Evolutionary conservation across 176 grass and related monocot genomes (phyloP), one percentile per base, ranked within the genome.

Genomic region (Cymbopogon citratus): DNA sequence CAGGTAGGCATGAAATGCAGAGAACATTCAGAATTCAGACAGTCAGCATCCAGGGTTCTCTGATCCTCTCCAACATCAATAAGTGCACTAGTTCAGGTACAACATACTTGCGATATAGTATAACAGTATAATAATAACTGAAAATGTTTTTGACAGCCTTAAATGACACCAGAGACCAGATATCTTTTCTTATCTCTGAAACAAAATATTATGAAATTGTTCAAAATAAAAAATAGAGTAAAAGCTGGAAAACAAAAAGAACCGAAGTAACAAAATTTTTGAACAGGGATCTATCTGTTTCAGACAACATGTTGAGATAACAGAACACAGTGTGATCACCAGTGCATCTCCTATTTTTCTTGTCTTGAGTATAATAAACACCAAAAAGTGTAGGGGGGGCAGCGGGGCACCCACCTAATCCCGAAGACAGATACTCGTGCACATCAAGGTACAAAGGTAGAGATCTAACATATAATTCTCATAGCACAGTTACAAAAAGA

Each of bases 401-500:
- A 29, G 18, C 6, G 19, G 62, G 63, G 71, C 65, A 76, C 10
- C 54, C 36, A 48, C 25, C 71, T 27, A 71, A 13, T 56, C 56
- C 26, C 10, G 11, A 77, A 71, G n/a, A 71, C 28, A 85, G 25
- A 59, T 43, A 36, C 38, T 59, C 9, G 54, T 40, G 24, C 59
- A 29, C n/a, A 49, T 59, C 6, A 5, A 73, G 28, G 12, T 48
- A 33, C 73, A 66, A 43, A 56, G 61, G 29, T 41, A 83, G 85
- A 51, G 67, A 90, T 86, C 79, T 83, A 79, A 74, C 48, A 86
- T 90, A 86, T 90, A 83, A 83, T 54, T 79, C 86, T 67, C 62
- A 80, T 63, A 86, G 86, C 29, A 81, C 67, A 83, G 88, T 90
- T 90, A 90, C 84, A 87, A 87, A 87, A 88, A 91, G 85, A 91